phyloP scores from a whole-genome alignment of 345 rosid species.

The Populus deltoides region DNA sequence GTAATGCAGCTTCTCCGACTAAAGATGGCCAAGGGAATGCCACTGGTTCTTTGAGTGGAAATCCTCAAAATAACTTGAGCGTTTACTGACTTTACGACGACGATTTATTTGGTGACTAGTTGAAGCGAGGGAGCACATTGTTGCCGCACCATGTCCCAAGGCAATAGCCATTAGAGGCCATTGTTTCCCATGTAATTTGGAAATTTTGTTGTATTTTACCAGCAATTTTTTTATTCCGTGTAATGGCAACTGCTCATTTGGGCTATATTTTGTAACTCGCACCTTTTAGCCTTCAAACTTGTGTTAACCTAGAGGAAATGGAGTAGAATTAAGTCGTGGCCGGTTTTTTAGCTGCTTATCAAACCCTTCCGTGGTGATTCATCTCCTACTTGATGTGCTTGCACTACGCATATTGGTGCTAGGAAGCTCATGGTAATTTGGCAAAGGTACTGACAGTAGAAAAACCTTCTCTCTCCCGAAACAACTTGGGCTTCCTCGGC shows the following conservation, averaged over 20 bases:
- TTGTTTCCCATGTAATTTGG: conserved; percentile 28
- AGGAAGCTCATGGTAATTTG: not conserved
- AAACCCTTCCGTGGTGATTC: not conserved
- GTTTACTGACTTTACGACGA: conserved; percentile 52
- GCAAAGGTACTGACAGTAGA: not conserved
- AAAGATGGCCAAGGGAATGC: conserved; percentile 33
- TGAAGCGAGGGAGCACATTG: conserved; percentile 5
- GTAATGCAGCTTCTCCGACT: conserved; percentile 23
- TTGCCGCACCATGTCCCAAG: not conserved
- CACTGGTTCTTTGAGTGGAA: conserved; percentile 21
- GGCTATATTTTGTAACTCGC: not conserved
- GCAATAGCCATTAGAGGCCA: not conserved
- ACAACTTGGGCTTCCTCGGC: not conserved
- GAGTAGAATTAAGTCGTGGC: not conserved
- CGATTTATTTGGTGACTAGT: conserved; percentile 86
- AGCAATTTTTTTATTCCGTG: conserved; percentile 17
- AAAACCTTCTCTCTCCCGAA: not conserved
- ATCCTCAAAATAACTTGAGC: conserved; percentile 19
- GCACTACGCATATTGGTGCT: not conserved
- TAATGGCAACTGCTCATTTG: not conserved
- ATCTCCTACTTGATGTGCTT: not conserved
- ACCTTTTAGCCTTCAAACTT: not conserved
- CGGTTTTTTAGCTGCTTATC: not conserved
- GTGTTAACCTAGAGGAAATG: not conserved
- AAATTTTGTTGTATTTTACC: conserved; percentile 36